These are phyloP conservation scores for Tylopilus felleus DNA, from an alignment of 768 basidiomycete genomes.

Conservation along the genomic window DNA sequence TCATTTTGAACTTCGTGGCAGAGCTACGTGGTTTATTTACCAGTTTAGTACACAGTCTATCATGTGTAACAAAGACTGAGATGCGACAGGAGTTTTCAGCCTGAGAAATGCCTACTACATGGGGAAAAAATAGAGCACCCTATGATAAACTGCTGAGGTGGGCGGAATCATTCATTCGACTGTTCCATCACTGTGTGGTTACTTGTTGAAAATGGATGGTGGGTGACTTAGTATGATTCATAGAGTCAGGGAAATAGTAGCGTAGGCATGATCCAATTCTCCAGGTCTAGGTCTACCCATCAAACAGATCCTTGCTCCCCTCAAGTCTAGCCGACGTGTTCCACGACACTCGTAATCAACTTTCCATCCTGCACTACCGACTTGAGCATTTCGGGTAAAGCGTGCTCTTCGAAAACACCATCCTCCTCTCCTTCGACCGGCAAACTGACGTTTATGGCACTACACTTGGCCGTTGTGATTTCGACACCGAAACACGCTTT, in stretches of 20 bases:
- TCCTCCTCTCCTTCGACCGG: constrained; percentile 88
- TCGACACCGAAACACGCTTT: constrained; percentile 75
- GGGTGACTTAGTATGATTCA: neutral
- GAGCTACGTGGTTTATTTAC: too few species aligned
- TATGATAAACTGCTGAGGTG: too few species aligned
- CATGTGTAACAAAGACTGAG: too few species aligned
- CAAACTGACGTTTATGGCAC: constrained; percentile 84
- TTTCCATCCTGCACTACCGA: constrained; percentile 78
- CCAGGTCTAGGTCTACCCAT: neutral
- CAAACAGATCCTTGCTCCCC: neutral
- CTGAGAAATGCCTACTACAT: too few species aligned
- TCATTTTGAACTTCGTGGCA: too few species aligned
- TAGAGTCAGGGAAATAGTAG: neutral
- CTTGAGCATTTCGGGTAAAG: constrained; percentile 95
- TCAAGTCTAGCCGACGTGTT: constrained; percentile 61
- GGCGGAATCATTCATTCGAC: too few species aligned
- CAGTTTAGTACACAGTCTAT: too few species aligned
- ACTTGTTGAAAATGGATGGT: too few species aligned
- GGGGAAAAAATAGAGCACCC: too few species aligned
- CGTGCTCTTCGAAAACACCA: constrained; percentile 84
- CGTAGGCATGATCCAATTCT: neutral
- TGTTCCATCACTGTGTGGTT: too few species aligned
- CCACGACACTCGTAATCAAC: constrained; percentile 83
- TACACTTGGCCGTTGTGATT: constrained; percentile 93
- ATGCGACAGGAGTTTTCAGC: too few species aligned